Conservation (phyloP, 208 protist genomes). For the Trypanosoma mega region DNA sequence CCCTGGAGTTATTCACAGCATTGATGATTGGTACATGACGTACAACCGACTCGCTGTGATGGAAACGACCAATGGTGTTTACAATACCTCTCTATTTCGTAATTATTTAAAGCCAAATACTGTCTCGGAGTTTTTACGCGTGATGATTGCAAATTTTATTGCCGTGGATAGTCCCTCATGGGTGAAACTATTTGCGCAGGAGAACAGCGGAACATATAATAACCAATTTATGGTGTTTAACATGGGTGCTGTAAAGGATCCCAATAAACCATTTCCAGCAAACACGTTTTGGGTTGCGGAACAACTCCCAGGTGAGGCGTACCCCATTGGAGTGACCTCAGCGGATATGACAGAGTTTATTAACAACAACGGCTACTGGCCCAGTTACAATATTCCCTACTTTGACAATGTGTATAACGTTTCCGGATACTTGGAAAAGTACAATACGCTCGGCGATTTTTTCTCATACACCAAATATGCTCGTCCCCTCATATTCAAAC, state of each 20-base stretch:
- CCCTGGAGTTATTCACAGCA: constrained; percentile 62
- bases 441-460: constrained; percentile 28
- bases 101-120: constrained; percentile 31
- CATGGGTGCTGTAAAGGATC: constrained; percentile 46
- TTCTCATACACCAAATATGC: constrained; percentile 53
- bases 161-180: constrained; percentile 52
- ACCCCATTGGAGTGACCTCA: constrained; percentile 24
- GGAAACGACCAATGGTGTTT: constrained; percentile 65
- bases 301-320: constrained; percentile 61
- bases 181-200: constrained; percentile 47
- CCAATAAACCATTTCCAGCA: constrained; percentile 19
- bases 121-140: constrained; percentile 62
- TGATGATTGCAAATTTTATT: constrained; percentile 65
- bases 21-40: constrained; percentile 93
- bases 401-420: constrained; percentile 68
- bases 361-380: constrained; percentile 47
- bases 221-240: constrained; percentile 93
- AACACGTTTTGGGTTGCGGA: constrained; percentile 67
- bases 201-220: constrained; percentile 93
- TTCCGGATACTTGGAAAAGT: constrained; percentile 36
- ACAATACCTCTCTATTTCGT: constrained; percentile 34
- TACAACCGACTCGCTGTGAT: constrained; percentile 51
- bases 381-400: constrained; percentile 85
- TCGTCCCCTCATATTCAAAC: constrained; percentile 61
- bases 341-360: constrained; percentile 62